Base-by-base conservation (phyloP, 208 protist species). In the Trypanosoma rangeli region DNA sequence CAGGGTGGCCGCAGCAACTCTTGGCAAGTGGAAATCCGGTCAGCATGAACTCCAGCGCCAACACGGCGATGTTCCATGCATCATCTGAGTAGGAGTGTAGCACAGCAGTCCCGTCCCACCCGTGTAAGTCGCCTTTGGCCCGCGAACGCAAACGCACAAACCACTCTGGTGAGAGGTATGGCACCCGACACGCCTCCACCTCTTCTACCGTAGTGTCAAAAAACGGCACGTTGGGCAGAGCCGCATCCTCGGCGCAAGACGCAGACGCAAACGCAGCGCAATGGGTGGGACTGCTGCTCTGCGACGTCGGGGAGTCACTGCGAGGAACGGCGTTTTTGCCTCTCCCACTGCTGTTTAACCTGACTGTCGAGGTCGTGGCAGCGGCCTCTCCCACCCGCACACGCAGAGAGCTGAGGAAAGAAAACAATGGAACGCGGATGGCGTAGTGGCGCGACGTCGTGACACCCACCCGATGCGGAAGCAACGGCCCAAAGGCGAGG, bases 41-140 rank as follows among this genome's bases (percentile, higher is more conserved):
- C 44, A 95, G 65, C 66, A 80, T 75, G 26, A 80, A 79, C 69
- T 91, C 87, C 53, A 95, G 42, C 16, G 80, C 76, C 13, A 95
- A 39, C 13, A 95, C 86, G 1, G 85, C 84, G 15, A 80, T 57
- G 64, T 89, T 95, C 90, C 90, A 95, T 50, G 77, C 74, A 68
- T 95, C 90, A 53, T 93, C 87, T 0, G 85, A 86, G 64, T 89
- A 90, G 46, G 66, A 46, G 65, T 92, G 83, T 28, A 77, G 20
- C 28, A 66, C 54, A 57, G 35, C 9, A n/a, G 18, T 60, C n/a
- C 16, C 42, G 7, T 54, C 24, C 50, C 42, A 71, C 18, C 61
- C 59, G 3, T 48, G 20, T 7, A 31, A 31, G 61, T 0, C 52
- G 0, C 31, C 28, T 46, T 44, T 52, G 29, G 4, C 10, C 18